Evolutionary conservation across 345 rosid genomes (phyloP).

Genomic region (Carallia pectinifolia): DNA sequence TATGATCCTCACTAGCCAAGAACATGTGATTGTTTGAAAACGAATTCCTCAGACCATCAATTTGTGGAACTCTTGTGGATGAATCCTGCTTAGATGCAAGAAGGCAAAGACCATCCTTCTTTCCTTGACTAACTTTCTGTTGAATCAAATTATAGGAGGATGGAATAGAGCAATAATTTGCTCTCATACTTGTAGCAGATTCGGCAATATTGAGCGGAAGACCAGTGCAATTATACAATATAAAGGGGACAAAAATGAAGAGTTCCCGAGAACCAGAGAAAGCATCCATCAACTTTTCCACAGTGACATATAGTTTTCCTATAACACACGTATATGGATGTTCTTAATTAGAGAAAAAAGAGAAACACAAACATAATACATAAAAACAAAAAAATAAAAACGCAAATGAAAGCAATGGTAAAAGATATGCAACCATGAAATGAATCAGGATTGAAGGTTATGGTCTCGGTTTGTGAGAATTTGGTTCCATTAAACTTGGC

Average conservation of each 20-base stretch:
- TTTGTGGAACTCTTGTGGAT: constrained; percentile 31
- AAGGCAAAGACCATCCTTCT: constrained; percentile 64
- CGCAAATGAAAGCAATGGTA: not conserved
- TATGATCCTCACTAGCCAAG: constrained; percentile 27
- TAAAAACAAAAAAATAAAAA: constrained; percentile 2
- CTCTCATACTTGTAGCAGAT: constrained; percentile 47
- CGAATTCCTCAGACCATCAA: constrained; percentile 32
- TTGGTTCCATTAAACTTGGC: constrained; percentile 77
- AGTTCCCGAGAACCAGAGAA: constrained; percentile 89
- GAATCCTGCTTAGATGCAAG: constrained; percentile 48
- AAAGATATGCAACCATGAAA: constrained; percentile 45
- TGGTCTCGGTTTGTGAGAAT: constrained; percentile 58
- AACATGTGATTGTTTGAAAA: constrained; percentile 39
- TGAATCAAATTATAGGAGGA: constrained; percentile 70
- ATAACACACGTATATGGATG: constrained; percentile 15
- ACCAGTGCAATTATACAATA: constrained; percentile 80
- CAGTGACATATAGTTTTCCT: constrained; percentile 65
- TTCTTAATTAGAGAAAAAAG: constrained; percentile 12
- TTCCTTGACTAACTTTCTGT: constrained; percentile 44
- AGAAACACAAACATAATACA: not conserved
- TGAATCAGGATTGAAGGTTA: constrained; percentile 50
- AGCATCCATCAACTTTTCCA: constrained; percentile 80
- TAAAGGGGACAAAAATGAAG: constrained; percentile 67
- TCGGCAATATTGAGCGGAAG: constrained; percentile 67
- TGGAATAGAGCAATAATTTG: constrained; percentile 51